Conservation (phyloP, 495 filamentous ascomycete species). For the Penicillium simplicissimum region DNA sequence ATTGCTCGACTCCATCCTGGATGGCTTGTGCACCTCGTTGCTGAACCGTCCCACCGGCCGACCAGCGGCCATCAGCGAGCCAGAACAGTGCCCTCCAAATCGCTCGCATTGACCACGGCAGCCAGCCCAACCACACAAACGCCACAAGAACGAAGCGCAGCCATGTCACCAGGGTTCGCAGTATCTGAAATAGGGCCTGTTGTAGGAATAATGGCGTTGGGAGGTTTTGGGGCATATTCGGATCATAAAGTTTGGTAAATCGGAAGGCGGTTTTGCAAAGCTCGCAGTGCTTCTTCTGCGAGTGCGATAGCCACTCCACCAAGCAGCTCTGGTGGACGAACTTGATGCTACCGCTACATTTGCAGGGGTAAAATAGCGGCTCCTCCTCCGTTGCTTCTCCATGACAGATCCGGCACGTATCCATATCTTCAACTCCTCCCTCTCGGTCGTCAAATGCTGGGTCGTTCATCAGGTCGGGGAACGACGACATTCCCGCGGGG, state of each 20-base stretch:
- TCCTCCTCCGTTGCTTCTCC: slow-evolving; percentile 83
- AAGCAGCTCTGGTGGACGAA: slow-evolving; percentile 96
- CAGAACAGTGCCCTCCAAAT: slow-evolving; percentile 94
- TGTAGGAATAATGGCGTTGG: slow-evolving; percentile 77
- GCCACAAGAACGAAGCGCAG: slow-evolving; percentile 73
- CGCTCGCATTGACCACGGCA: slow-evolving; percentile 88
- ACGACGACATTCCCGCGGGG: slow-evolving; percentile 24
- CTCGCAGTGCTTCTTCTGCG: slow-evolving; percentile 98
- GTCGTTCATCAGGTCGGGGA: slow-evolving; percentile 68
- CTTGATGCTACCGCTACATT: slow-evolving; percentile 98
- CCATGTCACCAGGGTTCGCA: slow-evolving; percentile 73
- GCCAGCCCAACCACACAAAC: slow-evolving; percentile 82
- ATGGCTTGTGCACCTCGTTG: slow-evolving; percentile 20
- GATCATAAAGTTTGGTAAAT: slow-evolving; percentile 96
- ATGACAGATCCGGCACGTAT: slow-evolving; percentile 94
- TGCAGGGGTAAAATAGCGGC: slow-evolving; percentile 95
- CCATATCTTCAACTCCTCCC: slow-evolving; percentile 51
- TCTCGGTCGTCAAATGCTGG: slow-evolving; percentile 52
- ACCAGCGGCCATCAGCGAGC: slow-evolving; percentile 90
- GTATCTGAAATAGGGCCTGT: slow-evolving; percentile 68
- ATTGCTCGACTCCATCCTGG: slow-evolving; percentile 21
- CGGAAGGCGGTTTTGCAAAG: slow-evolving; percentile 97
- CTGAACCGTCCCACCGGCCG: slow-evolving; percentile 39
- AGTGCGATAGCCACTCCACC: slow-evolving; percentile 97
- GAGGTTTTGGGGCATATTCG: slow-evolving; percentile 82